A percentile compares a stretch with the other conserved stretches of the same genome.
phyloP scores from a whole-genome alignment of 805 yeast species.

The Priceomyces fermenticarens region DNA sequence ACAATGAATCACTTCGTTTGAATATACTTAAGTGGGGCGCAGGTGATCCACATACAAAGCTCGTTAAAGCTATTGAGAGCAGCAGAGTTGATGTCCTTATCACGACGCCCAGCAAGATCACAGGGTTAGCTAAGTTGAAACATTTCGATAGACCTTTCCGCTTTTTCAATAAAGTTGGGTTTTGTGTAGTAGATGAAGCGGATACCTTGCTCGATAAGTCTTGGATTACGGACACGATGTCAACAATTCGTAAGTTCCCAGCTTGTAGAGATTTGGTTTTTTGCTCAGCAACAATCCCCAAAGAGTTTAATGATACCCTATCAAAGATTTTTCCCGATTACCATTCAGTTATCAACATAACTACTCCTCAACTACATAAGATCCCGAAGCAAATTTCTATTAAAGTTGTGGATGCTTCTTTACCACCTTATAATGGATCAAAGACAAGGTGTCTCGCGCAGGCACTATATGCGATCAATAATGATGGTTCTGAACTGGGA shows the following conservation, averaged over 20 bases:
- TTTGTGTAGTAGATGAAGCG: slow-evolving; percentile 86
- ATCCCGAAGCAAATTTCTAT: slow-evolving; percentile 76
- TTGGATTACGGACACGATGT: slow-evolving; percentile 64
- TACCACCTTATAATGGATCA: slow-evolving; percentile 80
- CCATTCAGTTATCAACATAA: slow-evolving; percentile 51
- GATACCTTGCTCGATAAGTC: slow-evolving; percentile 86
- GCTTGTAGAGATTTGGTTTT: slow-evolving; percentile 64
- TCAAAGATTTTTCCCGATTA: slow-evolving; percentile 57
- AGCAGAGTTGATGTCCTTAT: slow-evolving; percentile 71
- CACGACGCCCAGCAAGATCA: slow-evolving; percentile 81
- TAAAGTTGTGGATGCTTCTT: slow-evolving; percentile 69
- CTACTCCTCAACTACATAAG: slow-evolving; percentile 80
- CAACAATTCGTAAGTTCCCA: slow-evolving; percentile 48
- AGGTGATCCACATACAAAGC: slow-evolving; percentile 52
- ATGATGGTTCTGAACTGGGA: slow-evolving; percentile 78
- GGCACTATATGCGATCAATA: slow-evolving; percentile 77
- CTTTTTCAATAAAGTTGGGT: slow-evolving; percentile 45
- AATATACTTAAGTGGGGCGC: slow-evolving; percentile 59
- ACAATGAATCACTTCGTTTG: slow-evolving; percentile 32
- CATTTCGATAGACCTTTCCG: slow-evolving; percentile 31
- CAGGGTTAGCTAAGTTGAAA: slow-evolving; percentile 30
- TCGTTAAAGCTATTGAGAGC: slow-evolving; percentile 43
- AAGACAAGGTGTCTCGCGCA: slow-evolving; percentile 85
- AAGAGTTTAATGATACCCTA: slow-evolving; percentile 64
- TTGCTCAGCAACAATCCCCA: slow-evolving; percentile 90